phyloP scores from a whole-genome alignment of 1,284 basidiomycete species.

The Ceratobasidium papillatum region DNA sequence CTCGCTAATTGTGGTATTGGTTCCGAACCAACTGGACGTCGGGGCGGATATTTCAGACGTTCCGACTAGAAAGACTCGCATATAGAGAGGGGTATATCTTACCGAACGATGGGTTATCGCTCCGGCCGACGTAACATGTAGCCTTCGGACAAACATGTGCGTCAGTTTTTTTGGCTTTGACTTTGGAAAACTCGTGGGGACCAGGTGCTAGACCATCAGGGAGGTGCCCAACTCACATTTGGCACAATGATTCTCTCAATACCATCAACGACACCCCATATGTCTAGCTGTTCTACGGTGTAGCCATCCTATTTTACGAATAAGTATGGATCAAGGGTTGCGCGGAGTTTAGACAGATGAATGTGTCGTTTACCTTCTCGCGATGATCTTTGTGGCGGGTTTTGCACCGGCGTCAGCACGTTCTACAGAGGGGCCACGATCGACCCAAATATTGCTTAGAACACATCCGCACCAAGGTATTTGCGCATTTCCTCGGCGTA shows the following conservation, averaged over 20 bases:
- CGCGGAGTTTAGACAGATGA: not conserved
- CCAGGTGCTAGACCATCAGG: slow-evolving; percentile 32
- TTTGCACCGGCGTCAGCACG: slow-evolving; percentile 22
- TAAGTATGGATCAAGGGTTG: slow-evolving; percentile 39
- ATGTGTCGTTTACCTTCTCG: slow-evolving; percentile 68
- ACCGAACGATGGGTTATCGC: slow-evolving; percentile 82
- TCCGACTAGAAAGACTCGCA: slow-evolving; percentile 1
- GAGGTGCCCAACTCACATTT: slow-evolving; percentile 53
- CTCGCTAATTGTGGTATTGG: slow-evolving; percentile 71
- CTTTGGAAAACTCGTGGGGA: slow-evolving; percentile 21
- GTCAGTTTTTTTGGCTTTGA: slow-evolving; percentile 30
- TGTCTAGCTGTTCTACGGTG: slow-evolving; percentile 69
- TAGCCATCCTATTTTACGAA: slow-evolving; percentile 69
- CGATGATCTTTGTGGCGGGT: slow-evolving; percentile 65
- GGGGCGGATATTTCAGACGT: slow-evolving; percentile 13
- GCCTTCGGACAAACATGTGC: slow-evolving; percentile 55
- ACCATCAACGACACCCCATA: slow-evolving; percentile 65
- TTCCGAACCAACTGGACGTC: slow-evolving; percentile 73
- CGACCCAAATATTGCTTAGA: slow-evolving; percentile 13
- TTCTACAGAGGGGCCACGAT: slow-evolving; percentile 24
- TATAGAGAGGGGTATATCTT: slow-evolving; percentile 46
- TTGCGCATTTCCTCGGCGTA: slow-evolving; percentile 78
- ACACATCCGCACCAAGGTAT: slow-evolving; percentile 70
- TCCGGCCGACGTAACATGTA: slow-evolving; percentile 71
- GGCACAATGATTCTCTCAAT: slow-evolving; percentile 64